Evolutionary conservation across 2,329 filamentous ascomycete genomes (phyloP).

Genomic region (Pseudohalonectria lignicola): DNA sequence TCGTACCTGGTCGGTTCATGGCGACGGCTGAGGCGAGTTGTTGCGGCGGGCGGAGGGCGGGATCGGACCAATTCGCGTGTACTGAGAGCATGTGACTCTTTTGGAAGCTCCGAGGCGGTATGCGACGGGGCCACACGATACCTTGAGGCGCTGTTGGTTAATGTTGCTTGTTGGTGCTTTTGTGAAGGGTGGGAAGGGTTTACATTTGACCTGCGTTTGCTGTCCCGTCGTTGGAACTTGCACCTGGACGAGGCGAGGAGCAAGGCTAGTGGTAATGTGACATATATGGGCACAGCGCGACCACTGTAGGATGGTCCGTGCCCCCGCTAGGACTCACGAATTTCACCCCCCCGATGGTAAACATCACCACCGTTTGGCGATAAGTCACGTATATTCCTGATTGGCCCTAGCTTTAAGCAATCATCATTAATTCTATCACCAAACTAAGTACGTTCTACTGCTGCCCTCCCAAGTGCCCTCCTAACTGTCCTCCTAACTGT

Average conservation of each 20-base stretch:
- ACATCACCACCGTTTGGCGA: too few species aligned
- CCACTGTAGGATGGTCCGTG: background rate
- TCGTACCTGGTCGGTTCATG: constrained; percentile 53
- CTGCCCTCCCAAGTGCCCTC: too few species aligned
- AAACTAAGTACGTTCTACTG: too few species aligned
- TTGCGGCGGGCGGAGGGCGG: constrained; percentile 1
- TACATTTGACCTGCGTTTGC: background rate
- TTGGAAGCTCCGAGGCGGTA: background rate
- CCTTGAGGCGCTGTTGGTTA: too few species aligned
- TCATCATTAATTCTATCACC: too few species aligned
- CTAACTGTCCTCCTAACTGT: too few species aligned
- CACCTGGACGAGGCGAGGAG: too few species aligned
- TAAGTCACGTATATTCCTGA: too few species aligned
- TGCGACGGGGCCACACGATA: background rate
- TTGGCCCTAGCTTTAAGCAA: too few species aligned
- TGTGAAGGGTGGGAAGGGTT: background rate
- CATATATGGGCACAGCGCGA: background rate
- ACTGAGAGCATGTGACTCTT: background rate
- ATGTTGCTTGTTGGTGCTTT: too few species aligned
- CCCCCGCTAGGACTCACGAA: too few species aligned
- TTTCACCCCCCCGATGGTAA: too few species aligned
- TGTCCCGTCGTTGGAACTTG: background rate
- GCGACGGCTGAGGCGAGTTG: constrained; percentile 14
- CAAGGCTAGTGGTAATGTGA: constrained; percentile 1
- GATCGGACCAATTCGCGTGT: constrained; percentile 1